Evolutionary conservation across 345 rosid genomes (phyloP).

Genomic region (Eucalyptus viminalis): DNA sequence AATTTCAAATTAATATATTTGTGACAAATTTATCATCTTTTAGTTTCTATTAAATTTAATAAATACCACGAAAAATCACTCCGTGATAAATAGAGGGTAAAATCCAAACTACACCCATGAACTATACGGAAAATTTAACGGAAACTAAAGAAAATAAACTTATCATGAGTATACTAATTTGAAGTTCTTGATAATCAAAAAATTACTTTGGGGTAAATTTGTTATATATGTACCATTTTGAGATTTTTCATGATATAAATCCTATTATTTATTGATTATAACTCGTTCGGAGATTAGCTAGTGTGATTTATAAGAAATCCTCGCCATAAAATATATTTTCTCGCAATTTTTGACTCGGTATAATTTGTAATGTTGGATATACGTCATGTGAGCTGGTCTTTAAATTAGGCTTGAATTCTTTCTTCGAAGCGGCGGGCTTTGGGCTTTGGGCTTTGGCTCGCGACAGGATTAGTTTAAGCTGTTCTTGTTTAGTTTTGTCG

Average conservation of each 20-base stretch:
- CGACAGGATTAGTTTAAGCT: background rate
- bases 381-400: background rate
- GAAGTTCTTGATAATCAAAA: too few species aligned
- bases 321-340: too few species aligned
- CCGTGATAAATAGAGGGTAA: rapidly evolving
- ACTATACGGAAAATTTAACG: rapidly evolving
- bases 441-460: background rate
- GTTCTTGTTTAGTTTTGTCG: background rate
- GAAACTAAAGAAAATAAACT: too few species aligned
- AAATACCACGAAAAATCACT: too few species aligned
- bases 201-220: rapidly evolving
- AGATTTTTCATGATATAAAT: too few species aligned
- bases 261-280: too few species aligned
- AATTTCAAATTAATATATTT: too few species aligned
- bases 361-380: background rate
- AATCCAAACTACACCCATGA: rapidly evolving
- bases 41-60: too few species aligned
- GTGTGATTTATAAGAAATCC: background rate
- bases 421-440: background rate
- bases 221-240: rapidly evolving
- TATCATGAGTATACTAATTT: rapidly evolving
- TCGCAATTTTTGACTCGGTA: background rate
- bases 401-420: background rate
- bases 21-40: rapidly evolving
- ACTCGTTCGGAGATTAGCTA: too few species aligned